These are phyloP conservation scores for Lentinus tigrinus DNA, from an alignment of 768 basidiomycete species.

Conservation along the genomic window DNA sequence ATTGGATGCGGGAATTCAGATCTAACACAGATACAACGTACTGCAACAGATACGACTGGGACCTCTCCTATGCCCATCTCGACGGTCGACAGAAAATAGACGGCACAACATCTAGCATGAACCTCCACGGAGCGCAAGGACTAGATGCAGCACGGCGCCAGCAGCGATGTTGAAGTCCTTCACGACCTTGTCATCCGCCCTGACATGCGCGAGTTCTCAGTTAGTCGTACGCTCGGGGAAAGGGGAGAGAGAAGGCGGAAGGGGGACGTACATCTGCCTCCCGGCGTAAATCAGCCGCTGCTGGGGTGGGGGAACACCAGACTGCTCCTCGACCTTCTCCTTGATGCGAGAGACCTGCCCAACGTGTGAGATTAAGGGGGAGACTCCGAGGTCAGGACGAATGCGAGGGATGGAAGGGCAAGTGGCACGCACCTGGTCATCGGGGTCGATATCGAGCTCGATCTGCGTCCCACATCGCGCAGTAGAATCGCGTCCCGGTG, in stretches of 20 bases:
- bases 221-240: background rate
- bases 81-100: background rate
- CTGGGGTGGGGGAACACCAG: conserved; percentile 94
- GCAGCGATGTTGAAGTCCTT: conserved; percentile 80
- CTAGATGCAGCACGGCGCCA: conserved; percentile 89
- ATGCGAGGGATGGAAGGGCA: background rate
- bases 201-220: conserved; percentile 29
- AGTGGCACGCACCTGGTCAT: conserved; percentile 65
- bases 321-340: conserved; percentile 98
- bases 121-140: conserved; percentile 93
- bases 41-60: conserved; percentile 1
- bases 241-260: background rate
- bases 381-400: background rate
- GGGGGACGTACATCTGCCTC: conserved; percentile 77
- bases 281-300: conserved; percentile 93
- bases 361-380: background rate
- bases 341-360: conserved; percentile 88
- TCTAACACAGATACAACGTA: conserved; percentile 13
- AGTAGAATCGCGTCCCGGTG: background rate
- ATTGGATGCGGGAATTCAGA: background rate
- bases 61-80: conserved; percentile 1
- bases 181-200: conserved; percentile 90
- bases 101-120: conserved; percentile 42
- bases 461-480: conserved; percentile 47
- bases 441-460: conserved; percentile 91